Evolutionary conservation across 345 rosid genomes (phyloP), one percentile per base, ranked within the genome.

Genomic region (Triadica sebifera): DNA sequence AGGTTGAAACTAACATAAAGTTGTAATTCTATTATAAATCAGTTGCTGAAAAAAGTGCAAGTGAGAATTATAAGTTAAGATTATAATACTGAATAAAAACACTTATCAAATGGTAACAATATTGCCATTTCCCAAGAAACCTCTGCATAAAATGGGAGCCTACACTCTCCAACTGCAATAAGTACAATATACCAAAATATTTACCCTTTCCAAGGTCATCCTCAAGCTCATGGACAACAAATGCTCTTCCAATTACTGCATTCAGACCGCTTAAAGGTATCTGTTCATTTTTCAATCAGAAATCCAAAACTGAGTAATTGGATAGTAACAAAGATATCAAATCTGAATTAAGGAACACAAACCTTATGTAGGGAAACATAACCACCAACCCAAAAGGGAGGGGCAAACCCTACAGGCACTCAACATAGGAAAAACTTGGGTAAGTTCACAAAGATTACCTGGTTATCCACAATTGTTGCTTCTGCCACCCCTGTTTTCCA

Each of bases 151-250:
- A 46, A 39, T 29, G 66, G 50, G 11, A 34, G n/a, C 53, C 6
- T 58, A 65, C 61, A 29, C 20, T 11, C 24, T 1, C 4, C 3
- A 7, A 69, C 5, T 15, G 22, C 39, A 50, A 43, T 20, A 20
- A 8, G 29, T 15, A n/a, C n/a, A n/a, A 56, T 25, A 12, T 29
- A 53, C 5, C 0, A 58, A 2, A 56, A 68, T 24, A 22, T 16
- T 73, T 82, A 89, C 98, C 98, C 70, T 92, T 92, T 82, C 98
- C 98, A 55, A 94, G 97, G 78, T 94, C 98, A 86, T 94, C 98
- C 82, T 85, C 89, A 57, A 94, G 98, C 86, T 94, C 97, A 68
- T 92, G 97, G 77, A 91, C 97, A 78, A 94, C 98, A 71, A 94
- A 77, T 75, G 98, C 98, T 87, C 98, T 91, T 79, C 98, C 98